Evolutionary conservation across 306 rosid species (phyloP).

Genomic region (Cucurbita ficifolia): DNA sequence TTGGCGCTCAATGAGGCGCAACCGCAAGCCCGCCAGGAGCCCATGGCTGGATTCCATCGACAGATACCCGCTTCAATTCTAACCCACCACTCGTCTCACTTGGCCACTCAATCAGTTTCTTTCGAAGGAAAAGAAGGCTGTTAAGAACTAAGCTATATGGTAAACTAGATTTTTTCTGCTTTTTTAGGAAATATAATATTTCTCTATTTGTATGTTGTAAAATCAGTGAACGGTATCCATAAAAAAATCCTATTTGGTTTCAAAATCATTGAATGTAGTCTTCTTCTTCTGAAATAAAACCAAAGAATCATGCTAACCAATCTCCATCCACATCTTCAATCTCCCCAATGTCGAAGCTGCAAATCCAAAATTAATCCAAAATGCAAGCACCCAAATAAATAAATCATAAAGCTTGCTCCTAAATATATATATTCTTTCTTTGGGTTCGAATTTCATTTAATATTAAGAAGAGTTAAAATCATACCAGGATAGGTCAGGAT

Average conservation of each 20-base stretch:
- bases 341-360: slow-evolving; percentile 83
- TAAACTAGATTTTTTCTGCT: not conserved
- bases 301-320: slow-evolving; percentile 50
- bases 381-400: not conserved
- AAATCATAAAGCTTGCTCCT: not conserved
- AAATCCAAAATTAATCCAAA: slow-evolving; percentile 11
- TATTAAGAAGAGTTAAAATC: not conserved
- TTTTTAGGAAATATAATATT: not conserved
- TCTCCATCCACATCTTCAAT: slow-evolving; percentile 69
- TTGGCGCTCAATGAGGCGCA: slow-evolving; percentile 58
- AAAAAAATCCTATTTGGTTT: not conserved
- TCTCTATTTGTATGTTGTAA: not conserved
- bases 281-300: slow-evolving; percentile 8
- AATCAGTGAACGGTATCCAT: not conserved
- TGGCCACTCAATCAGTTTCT: not conserved
- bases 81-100: not conserved
- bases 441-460: not conserved
- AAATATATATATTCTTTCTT: not conserved
- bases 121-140: not conserved
- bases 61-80: slow-evolving; percentile 36
- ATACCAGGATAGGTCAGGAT: slow-evolving; percentile 70
- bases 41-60: slow-evolving; percentile 83
- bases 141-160: not conserved
- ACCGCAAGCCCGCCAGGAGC: slow-evolving; percentile 37
- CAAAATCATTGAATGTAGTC: too few species aligned